Evolutionary conservation across 2,329 filamentous ascomycete species (phyloP).

Genomic region (Metarhizium humberi): DNA sequence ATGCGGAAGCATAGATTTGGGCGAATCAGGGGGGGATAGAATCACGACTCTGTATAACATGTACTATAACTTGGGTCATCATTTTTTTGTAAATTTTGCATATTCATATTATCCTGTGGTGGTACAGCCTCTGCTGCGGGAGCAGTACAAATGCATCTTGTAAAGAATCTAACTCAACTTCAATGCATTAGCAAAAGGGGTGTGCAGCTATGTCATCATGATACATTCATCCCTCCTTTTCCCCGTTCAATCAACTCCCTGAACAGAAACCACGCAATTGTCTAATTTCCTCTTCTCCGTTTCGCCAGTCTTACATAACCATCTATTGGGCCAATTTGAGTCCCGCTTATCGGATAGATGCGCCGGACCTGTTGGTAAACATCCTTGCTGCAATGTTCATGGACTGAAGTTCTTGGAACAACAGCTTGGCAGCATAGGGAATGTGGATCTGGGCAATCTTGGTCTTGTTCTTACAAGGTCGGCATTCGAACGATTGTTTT

Average conservation of each 20-base stretch:
- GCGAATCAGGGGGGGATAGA: neutral
- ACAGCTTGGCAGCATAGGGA: slow-evolving; percentile 91
- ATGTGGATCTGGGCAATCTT: slow-evolving; percentile 97
- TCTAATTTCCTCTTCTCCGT: neutral
- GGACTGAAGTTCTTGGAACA: slow-evolving; percentile 94
- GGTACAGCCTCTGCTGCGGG: slow-evolving; percentile 2
- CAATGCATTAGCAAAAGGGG: neutral
- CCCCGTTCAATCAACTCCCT: neutral
- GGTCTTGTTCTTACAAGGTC: slow-evolving; percentile 98
- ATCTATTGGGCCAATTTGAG: neutral
- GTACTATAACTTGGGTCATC: neutral
- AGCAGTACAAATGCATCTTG: neutral
- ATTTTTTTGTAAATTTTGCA: neutral
- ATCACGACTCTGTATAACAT: neutral
- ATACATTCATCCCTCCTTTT: slow-evolving; percentile 3
- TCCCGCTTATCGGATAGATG: slow-evolving; percentile 51
- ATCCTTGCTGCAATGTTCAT: slow-evolving; percentile 99
- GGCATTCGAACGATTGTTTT: slow-evolving; percentile 92
- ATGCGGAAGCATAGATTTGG: too few relatives aligned
- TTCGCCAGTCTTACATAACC: neutral
- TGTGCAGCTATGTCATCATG: slow-evolving; percentile 2
- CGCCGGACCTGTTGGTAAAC: slow-evolving; percentile 81
- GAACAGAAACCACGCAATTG: neutral
- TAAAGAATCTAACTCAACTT: neutral
- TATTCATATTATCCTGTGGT: slow-evolving; percentile 3